Conservation (phyloP, 1,284 basidiomycete genomes). For the Papiliotrema laurentii region DNA sequence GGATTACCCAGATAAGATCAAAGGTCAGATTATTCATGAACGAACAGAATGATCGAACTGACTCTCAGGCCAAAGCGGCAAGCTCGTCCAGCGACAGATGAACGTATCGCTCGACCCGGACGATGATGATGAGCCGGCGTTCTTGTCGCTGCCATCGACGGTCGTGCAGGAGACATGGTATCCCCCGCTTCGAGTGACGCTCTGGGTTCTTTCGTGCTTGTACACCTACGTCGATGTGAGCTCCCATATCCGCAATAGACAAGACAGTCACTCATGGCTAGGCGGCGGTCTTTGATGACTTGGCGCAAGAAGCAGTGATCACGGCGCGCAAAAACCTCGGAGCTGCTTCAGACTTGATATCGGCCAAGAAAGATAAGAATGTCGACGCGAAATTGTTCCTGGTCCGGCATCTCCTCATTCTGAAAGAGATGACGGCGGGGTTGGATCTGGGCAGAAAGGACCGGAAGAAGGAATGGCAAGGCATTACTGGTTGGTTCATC, state of each 20-base stretch:
- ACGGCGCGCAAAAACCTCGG: constrained; percentile 75
- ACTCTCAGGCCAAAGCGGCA: constrained; percentile 1
- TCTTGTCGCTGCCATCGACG: constrained; percentile 67
- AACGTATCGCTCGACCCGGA: constrained; percentile 35
- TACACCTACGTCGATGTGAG: constrained; percentile 84
- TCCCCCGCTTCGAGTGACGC: constrained; percentile 73
- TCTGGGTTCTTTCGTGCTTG: constrained; percentile 81
- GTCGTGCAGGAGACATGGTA: constrained; percentile 82
- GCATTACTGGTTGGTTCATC: constrained; percentile 45
- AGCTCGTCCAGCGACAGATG: constrained; percentile 13
- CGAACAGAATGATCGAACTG: not conserved
- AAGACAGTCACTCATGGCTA: constrained; percentile 36
- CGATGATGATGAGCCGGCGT: constrained; percentile 49
- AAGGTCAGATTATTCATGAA: constrained; percentile 13
- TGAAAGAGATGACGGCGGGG: constrained; percentile 80
- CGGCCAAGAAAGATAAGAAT: constrained; percentile 51
- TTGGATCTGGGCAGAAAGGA: constrained; percentile 59
- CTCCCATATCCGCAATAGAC: constrained; percentile 1
- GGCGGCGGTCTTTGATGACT: constrained; percentile 87
- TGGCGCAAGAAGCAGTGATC: constrained; percentile 81
- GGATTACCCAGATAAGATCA: constrained; percentile 70
- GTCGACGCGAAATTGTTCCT: constrained; percentile 78
- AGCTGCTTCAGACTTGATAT: constrained; percentile 62
- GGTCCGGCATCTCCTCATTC: constrained; percentile 78
- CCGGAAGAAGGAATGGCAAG: constrained; percentile 46